Percentiles rank a stretch among this genome's conserved stretches.
Conservation (phyloP, 2,329 filamentous ascomycete genomes). For the Bipolaris cookei region DNA sequence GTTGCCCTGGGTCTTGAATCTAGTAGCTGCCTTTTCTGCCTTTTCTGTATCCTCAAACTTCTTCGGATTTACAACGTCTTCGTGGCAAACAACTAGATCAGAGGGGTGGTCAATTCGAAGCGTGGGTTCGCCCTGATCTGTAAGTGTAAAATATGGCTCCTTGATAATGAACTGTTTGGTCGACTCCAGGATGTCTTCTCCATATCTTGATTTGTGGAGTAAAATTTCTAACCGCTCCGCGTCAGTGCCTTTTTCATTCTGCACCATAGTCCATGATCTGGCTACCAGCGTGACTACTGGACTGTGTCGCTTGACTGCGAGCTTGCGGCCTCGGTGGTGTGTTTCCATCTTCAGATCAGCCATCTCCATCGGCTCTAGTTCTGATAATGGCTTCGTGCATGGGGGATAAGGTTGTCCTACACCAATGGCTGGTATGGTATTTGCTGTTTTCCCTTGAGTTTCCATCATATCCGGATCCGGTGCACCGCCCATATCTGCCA, state of each 20-base stretch:
- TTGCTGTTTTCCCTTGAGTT: slow-evolving; percentile 23
- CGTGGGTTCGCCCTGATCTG: slow-evolving; percentile 51
- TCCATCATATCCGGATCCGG: slow-evolving; percentile 30
- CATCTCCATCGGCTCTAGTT: slow-evolving; percentile 38
- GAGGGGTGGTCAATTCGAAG: slow-evolving; percentile 62
- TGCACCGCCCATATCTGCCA: slow-evolving; percentile 41
- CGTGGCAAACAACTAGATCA: slow-evolving; percentile 54
- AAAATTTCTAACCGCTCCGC: slow-evolving; percentile 37
- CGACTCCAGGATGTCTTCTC: slow-evolving; percentile 44
- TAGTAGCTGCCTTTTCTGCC: slow-evolving; percentile 40
- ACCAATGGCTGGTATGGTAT: slow-evolving; percentile 29
- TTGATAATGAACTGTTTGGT: slow-evolving; percentile 56
- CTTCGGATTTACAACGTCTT: slow-evolving; percentile 33
- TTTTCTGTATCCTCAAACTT: slow-evolving; percentile 37
- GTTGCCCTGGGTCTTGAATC: slow-evolving; percentile 46
- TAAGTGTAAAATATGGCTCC: slow-evolving; percentile 60
- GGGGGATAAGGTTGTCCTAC: slow-evolving; percentile 36
- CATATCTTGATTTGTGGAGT: slow-evolving; percentile 35
- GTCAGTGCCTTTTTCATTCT: slow-evolving; percentile 49
- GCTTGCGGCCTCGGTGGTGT: slow-evolving; percentile 50
- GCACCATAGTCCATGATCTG: slow-evolving; percentile 42
- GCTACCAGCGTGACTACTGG: slow-evolving; percentile 40
- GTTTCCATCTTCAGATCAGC: slow-evolving; percentile 48
- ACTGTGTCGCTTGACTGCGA: slow-evolving; percentile 45
- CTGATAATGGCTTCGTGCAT: slow-evolving; percentile 22